A percentile compares a stretch with the other conserved stretches of the same genome.
Evolutionary conservation across 2,329 filamentous ascomycete genomes (phyloP).

Genomic region (Exophiala lecanii-corni): DNA sequence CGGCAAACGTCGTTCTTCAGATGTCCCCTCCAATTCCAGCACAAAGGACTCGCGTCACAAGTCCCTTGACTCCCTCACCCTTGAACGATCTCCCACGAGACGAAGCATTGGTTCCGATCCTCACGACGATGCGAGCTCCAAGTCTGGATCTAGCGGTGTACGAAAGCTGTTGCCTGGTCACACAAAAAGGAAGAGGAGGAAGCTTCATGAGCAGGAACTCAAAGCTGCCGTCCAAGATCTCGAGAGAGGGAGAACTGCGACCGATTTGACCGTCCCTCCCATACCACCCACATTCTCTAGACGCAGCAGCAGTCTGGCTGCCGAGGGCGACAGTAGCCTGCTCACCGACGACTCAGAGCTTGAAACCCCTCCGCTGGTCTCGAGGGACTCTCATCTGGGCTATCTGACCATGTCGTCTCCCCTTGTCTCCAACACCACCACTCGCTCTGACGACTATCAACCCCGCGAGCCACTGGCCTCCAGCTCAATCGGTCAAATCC

Average conservation of each 20-base stretch:
- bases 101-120: conserved; percentile 35
- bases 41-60: conserved; percentile 29
- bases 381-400: conserved; percentile 62
- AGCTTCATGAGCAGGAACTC: conserved; percentile 28
- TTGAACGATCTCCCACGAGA: conserved; percentile 30
- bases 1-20: conserved; percentile 33
- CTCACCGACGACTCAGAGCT: conserved; percentile 24
- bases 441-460: conserved; percentile 33
- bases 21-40: conserved; percentile 26
- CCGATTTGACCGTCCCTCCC: conserved; percentile 3
- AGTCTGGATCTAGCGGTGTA: conserved; percentile 43
- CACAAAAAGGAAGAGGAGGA: conserved; percentile 42
- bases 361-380: conserved; percentile 44
- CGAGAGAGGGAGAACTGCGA: conserved; percentile 15
- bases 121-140: conserved; percentile 37
- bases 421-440: conserved; percentile 54
- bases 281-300: conserved; percentile 9
- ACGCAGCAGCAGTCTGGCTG: conserved; percentile 15
- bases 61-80: conserved; percentile 36
- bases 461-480: conserved; percentile 25
- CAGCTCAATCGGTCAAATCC: conserved; percentile 9
- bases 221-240: conserved; percentile 19
- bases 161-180: conserved; percentile 47
- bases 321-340: conserved; percentile 20
- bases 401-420: conserved; percentile 67